Evolutionary conservation across 306 rosid genomes (phyloP).

Genomic region (Cicer chorassanicum): DNA sequence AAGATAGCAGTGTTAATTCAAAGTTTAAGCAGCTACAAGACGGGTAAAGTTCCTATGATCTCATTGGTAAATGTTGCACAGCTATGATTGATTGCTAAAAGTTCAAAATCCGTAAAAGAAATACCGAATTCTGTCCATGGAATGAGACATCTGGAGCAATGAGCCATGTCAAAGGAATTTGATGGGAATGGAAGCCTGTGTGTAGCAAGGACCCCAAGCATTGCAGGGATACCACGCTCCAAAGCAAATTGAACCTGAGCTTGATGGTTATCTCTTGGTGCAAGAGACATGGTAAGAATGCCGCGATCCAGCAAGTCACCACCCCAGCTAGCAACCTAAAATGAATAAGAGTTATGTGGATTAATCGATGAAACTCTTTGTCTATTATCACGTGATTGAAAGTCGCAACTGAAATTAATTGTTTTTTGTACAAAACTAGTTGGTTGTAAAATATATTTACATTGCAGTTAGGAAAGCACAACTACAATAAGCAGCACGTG

Average conservation of each 20-base stretch:
- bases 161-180: conserved; percentile 96
- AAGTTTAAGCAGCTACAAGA: background rate
- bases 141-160: conserved; percentile 98
- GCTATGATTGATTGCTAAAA: conserved; percentile 8
- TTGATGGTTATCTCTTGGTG: conserved; percentile 99
- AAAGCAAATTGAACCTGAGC: conserved; percentile 99
- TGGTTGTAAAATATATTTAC: background rate
- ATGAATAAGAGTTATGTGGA: conserved; percentile 17
- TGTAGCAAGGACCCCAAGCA: conserved; percentile 92
- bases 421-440: conserved; percentile 3
- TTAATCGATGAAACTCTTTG: conserved; percentile 30
- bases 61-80: conserved; percentile 4
- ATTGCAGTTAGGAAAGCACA: background rate
- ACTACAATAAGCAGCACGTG: background rate
- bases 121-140: conserved; percentile 98
- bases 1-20: background rate
- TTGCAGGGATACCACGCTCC: conserved; percentile 99
- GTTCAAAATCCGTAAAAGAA: conserved; percentile 31
- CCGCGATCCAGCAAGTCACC: conserved; percentile 96
- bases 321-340: conserved; percentile 99
- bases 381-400: conserved; percentile 4
- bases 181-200: conserved; percentile 98
- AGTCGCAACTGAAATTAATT: conserved; percentile 23
- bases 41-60: too few species aligned
- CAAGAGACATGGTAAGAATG: conserved; percentile 85